phyloP scores from a whole-genome alignment of 1,284 basidiomycete genomes.

The Ceratobasidium sp. region DNA sequence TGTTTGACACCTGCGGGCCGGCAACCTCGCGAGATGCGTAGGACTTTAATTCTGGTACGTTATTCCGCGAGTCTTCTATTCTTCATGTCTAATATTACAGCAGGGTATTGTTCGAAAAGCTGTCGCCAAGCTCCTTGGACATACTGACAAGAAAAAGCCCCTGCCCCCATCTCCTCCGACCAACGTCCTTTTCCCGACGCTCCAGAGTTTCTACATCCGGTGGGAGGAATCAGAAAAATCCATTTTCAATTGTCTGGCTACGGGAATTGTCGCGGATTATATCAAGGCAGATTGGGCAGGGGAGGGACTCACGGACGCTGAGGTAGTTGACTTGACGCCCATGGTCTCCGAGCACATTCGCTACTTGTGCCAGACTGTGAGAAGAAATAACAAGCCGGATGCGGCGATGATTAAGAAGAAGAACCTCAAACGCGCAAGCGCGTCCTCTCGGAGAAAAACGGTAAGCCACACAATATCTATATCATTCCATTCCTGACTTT shows the following conservation, averaged over 20 bases:
- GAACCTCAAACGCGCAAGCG: neutral
- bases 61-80: neutral
- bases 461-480: neutral
- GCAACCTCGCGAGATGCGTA: neutral
- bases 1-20: neutral
- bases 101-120: neutral
- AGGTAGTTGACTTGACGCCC: neutral
- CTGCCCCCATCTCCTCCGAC: neutral
- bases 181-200: neutral
- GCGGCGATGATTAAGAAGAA: neutral
- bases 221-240: slow-evolving; percentile 6
- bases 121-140: neutral
- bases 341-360: neutral
- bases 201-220: neutral
- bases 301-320: neutral
- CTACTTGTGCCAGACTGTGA: neutral
- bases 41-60: neutral
- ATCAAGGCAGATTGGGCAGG: neutral
- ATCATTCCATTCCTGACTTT: too few species aligned
- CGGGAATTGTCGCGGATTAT: neutral
- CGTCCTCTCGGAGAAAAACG: neutral
- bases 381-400: neutral
- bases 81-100: neutral
- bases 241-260: neutral
- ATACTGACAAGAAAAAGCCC: slow-evolving; percentile 1